These are phyloP conservation scores for Alisma plantagoaquatica DNA, from an alignment of 106 monocot genomes.

Conservation along the genomic window DNA sequence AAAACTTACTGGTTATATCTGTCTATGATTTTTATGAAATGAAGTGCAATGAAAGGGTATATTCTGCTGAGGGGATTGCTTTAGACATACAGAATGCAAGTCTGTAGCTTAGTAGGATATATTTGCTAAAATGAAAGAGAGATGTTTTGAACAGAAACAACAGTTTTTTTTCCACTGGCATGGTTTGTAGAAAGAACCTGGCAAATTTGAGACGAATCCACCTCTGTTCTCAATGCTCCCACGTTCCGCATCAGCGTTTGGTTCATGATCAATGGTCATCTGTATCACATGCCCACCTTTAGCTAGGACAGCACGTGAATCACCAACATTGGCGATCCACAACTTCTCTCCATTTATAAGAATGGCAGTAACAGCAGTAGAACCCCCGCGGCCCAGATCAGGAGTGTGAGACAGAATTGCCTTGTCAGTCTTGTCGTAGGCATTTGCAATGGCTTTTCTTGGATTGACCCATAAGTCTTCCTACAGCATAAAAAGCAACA, in stretches of 20 bases:
- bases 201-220: conserved; percentile 35
- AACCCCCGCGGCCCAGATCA: conserved; percentile 26
- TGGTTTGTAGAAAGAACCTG: conserved; percentile 23
- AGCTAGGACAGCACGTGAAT: conserved; percentile 31
- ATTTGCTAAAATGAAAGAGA: too few relatives aligned
- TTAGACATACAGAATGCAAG: too few relatives aligned
- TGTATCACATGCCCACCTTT: conserved; percentile 18
- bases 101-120: too few relatives aligned
- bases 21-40: too few relatives aligned
- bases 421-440: conserved; percentile 32
- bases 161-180: too few relatives aligned
- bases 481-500: conserved; percentile 4
- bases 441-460: conserved; percentile 21
- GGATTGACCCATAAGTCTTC: conserved; percentile 23
- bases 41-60: too few relatives aligned
- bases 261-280: conserved; percentile 38
- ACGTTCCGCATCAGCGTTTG: conserved; percentile 27
- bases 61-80: too few relatives aligned
- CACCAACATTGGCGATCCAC: conserved; percentile 36
- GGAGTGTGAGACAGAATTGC: conserved; percentile 32
- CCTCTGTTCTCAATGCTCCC: conserved; percentile 24
- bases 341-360: conserved; percentile 24
- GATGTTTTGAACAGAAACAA: too few relatives aligned
- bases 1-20: too few relatives aligned
- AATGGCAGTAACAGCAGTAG: conserved; percentile 36